Evolutionary conservation across 345 rosid species (phyloP).

Genomic region (Pistacia vera): DNA sequence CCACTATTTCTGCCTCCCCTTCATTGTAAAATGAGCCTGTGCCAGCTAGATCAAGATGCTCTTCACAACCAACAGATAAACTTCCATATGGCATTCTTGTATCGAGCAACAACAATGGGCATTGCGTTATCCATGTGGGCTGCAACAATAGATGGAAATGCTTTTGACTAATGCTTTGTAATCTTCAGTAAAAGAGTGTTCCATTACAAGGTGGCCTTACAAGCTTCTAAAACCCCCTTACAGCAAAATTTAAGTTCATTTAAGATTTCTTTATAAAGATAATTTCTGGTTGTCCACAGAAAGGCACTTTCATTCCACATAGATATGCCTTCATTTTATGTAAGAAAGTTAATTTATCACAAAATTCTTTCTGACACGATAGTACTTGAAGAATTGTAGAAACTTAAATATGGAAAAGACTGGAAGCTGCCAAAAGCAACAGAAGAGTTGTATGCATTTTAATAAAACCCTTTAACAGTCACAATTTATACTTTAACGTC

Average conservation of each 20-base stretch:
- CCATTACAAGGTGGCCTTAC: background rate
- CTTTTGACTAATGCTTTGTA: background rate
- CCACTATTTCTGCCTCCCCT: conserved; percentile 96
- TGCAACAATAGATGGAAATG: conserved; percentile 35
- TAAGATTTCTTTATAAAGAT: background rate
- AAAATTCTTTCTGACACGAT: background rate
- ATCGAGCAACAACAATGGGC: conserved; percentile 92
- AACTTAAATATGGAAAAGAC: background rate
- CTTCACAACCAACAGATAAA: conserved; percentile 86
- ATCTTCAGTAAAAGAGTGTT: background rate
- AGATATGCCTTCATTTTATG: background rate
- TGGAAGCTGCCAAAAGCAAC: background rate
- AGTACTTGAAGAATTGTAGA: background rate
- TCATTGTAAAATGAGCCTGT: conserved; percentile 94
- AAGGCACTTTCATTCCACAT: background rate
- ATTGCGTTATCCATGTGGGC: conserved; percentile 92
- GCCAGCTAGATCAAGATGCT: conserved; percentile 96
- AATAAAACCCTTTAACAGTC: background rate
- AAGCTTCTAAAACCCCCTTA: background rate
- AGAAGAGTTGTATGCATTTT: background rate
- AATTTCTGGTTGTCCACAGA: background rate
- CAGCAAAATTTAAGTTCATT: background rate
- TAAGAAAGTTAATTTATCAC: background rate
- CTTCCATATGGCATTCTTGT: conserved; percentile 97
- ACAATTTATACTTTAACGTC: background rate